phyloP scores from a whole-genome alignment of 2,329 filamentous ascomycete genomes.

The Pseudogymnoascus sp. region DNA sequence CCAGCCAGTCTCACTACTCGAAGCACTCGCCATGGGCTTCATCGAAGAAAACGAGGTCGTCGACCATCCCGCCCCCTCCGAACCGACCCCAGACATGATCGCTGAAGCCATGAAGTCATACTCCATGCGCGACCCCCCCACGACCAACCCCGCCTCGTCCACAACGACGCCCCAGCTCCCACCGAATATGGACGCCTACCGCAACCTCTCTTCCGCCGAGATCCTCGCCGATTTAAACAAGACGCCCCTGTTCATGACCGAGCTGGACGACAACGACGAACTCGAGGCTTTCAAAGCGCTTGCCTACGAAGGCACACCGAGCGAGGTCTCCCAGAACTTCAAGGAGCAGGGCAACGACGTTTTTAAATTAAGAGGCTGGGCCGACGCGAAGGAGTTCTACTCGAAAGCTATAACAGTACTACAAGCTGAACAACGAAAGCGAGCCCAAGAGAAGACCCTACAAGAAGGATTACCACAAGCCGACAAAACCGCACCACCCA shows the following conservation, averaged over 20 bases:
- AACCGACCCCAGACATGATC: background rate
- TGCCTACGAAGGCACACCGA: slow-evolving; percentile 82
- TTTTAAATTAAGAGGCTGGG: slow-evolving; percentile 64
- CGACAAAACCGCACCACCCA: slow-evolving; percentile 32
- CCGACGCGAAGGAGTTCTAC: slow-evolving; percentile 86
- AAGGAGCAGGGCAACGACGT: slow-evolving; percentile 88
- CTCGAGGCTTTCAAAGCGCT: slow-evolving; percentile 83
- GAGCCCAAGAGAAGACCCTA: slow-evolving; percentile 29
- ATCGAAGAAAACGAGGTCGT: slow-evolving; percentile 12
- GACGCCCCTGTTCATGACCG: slow-evolving; percentile 90
- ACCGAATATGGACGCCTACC: slow-evolving; percentile 48
- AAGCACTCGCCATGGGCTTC: slow-evolving; percentile 11
- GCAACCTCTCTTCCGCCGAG: slow-evolving; percentile 48
- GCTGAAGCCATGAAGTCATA: slow-evolving; percentile 23
- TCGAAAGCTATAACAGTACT: slow-evolving; percentile 73
- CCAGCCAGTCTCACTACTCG: background rate
- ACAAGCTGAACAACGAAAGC: slow-evolving; percentile 50
- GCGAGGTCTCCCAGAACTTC: slow-evolving; percentile 76
- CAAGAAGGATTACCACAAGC: slow-evolving; percentile 18
- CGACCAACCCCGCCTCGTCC: background rate
- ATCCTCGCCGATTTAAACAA: slow-evolving; percentile 57
- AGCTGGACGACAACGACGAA: slow-evolving; percentile 74
- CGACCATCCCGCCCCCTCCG: background rate
- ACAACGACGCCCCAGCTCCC: slow-evolving; percentile 35
- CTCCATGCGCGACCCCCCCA: slow-evolving; percentile 16